Evolutionary conservation across 768 basidiomycete species (phyloP), one percentile per base, ranked within the genome.

Genomic region (Cubamyces sp.): DNA sequence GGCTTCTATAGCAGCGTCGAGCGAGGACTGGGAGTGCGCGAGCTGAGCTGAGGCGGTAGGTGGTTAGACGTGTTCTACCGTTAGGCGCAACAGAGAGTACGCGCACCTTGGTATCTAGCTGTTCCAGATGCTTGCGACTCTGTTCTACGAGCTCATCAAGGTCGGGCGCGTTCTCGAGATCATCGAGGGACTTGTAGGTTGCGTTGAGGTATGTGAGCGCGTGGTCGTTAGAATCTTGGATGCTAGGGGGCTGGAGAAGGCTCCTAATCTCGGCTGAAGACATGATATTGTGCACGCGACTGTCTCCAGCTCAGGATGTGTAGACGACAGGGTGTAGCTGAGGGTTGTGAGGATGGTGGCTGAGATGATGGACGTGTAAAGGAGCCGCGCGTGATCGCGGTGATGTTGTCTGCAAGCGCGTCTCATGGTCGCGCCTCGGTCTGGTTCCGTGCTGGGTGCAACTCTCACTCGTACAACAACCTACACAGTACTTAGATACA

Each of bases 21-120:
- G 69, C 28, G 75, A 73, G 15, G 74, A 74, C 67, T 82, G 76
- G 12, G 90, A 91, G 42, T 76, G 70, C 47, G 76, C 70, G 66
- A 88, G 79, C 90, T 92, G 69, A 81, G 73, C 83, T 82, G 79
- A 65, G 80, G 76, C 68, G 40, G 40, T 66, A 43, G 34, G 52
- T 19, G 26, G 50, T 42, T 63, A 67, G 53, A 40, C n/a, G 23
- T 30, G 42, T n/a, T 19, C 39, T 8, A 5, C 12, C 42, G 6
- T 4, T 30, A 25, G 3, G 26, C 18, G 42, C 11, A 34, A 34
- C 34, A 34, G 34, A 3, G 26, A 21, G 42, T 41, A 23, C 16
- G 67, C 74, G 72, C 68, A 76, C 75, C 65, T 71, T 70, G 21
- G 43, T 23, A 11, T 66, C 64, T 12, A 75, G 69, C 7, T 65